Percentiles rank a stretch among this genome's conserved stretches.
Evolutionary conservation across 1,284 basidiomycete species (phyloP).

Genomic region (Sanghuangporus weigelae): DNA sequence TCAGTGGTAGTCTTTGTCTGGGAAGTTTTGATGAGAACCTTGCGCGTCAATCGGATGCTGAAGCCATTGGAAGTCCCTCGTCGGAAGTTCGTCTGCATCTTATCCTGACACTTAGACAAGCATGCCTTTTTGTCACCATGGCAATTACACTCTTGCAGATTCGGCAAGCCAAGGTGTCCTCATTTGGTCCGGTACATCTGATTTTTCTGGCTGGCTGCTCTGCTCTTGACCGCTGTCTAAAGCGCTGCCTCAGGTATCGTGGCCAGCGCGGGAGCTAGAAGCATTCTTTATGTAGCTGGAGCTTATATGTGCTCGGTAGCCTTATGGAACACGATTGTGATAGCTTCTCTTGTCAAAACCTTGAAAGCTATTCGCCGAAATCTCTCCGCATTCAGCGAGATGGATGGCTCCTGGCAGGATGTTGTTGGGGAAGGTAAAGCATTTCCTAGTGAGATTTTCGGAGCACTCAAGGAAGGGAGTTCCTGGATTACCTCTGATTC

Average conservation of each 20-base stretch:
- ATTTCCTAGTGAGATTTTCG: slow-evolving; percentile 62
- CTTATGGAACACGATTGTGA: slow-evolving; percentile 43
- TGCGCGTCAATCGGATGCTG: slow-evolving; percentile 38
- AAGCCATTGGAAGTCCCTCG: slow-evolving; percentile 40
- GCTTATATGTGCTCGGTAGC: slow-evolving; percentile 52
- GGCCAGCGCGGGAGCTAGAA: slow-evolving; percentile 45
- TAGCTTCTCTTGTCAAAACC: slow-evolving; percentile 52
- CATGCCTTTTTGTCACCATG: slow-evolving; percentile 55
- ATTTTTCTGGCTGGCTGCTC: slow-evolving; percentile 60
- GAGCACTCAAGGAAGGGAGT: slow-evolving; percentile 60
- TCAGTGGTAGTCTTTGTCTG: slow-evolving; percentile 58
- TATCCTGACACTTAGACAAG: slow-evolving; percentile 55
- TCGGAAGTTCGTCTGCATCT: slow-evolving; percentile 59
- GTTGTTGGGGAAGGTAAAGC: slow-evolving; percentile 41
- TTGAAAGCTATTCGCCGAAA: slow-evolving; percentile 60
- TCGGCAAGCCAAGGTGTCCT: slow-evolving; percentile 58
- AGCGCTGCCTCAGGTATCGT: slow-evolving; percentile 54
- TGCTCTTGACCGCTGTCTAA: slow-evolving; percentile 47
- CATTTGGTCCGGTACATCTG: slow-evolving; percentile 62
- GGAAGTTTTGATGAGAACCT: slow-evolving; percentile 53
- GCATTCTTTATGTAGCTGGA: slow-evolving; percentile 55
- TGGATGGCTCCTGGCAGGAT: slow-evolving; percentile 51
- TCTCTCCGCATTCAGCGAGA: slow-evolving; percentile 45
- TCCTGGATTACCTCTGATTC: slow-evolving; percentile 71
- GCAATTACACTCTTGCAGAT: slow-evolving; percentile 61